Evolutionary conservation across 495 filamentous ascomycete species (phyloP), one percentile per base, ranked within the genome.

Genomic region (Hypoxylon perforatum): DNA sequence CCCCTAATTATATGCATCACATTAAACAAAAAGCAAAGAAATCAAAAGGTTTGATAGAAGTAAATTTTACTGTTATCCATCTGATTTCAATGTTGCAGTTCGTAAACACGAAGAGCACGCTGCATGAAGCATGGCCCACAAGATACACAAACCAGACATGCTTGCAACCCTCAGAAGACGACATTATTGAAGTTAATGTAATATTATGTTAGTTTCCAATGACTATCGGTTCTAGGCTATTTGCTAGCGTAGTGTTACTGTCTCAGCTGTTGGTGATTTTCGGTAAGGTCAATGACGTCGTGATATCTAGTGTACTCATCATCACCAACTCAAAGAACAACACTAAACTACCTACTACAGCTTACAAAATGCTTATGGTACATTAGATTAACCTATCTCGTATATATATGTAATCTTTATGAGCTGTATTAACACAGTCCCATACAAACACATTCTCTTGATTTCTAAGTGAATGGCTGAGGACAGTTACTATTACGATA

Each of bases 251-350:
- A 18, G 12, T 33, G 18, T 14, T 1, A 33, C 8, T 9, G 12
- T 42, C 4, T 21, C 4, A 4, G 47, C 0, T 22, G n/a, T n/a
- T n/a, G n/a, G n/a, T n/a, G n/a, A n/a, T n/a, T n/a, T n/a, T n/a
- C n/a, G 8, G 3, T 19, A 42, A 14, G 33, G 41, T 62, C 42
- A 57, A 68, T 68, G 65, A 68, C 65, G 65, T 63, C 49, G 59
- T 55, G 46, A 15, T 35, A 1, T 28, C 10, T 15, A 28, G 44
- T 68, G 41, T 68, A 15, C 54, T 63, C 59, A 68, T 68, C 65
- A 68, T 68, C 44, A 44, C 23, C 47, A 50, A 21, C 30, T 42
- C 23, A 41, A 42, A 18, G 15, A 35, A 5, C 30, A 35, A 25
- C 28, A 30, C 15, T 30, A 41, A 23, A 53, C 25, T 45, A 12